Conservation (phyloP, 2,329 filamentous ascomycete species). For the Beauveria varroae region DNA sequence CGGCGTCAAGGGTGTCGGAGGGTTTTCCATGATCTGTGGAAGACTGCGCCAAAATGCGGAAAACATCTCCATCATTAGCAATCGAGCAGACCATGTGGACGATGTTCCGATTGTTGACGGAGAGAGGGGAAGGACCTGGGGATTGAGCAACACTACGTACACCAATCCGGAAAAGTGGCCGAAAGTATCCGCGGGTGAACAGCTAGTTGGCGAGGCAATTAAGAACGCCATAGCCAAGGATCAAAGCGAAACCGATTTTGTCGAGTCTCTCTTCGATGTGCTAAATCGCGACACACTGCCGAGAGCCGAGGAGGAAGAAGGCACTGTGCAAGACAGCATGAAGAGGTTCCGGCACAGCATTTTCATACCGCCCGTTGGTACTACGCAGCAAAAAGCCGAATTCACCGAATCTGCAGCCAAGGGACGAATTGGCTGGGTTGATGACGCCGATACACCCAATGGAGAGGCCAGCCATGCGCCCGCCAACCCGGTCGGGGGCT, state of each 20-base stretch:
- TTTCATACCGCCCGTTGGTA: slow-evolving; percentile 47
- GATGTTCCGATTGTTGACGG: slow-evolving; percentile 52
- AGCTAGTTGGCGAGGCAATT: slow-evolving; percentile 36
- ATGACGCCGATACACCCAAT: slow-evolving; percentile 17
- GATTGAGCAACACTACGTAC: slow-evolving; percentile 56
- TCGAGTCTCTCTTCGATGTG: slow-evolving; percentile 44
- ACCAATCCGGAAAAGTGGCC: slow-evolving; percentile 49
- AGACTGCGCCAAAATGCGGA: slow-evolving; percentile 44
- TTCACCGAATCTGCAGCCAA: slow-evolving; percentile 5
- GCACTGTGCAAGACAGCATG: slow-evolving; percentile 25
- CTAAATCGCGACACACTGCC: slow-evolving; percentile 53
- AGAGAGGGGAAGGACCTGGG: slow-evolving; percentile 45
- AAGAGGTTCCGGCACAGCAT: slow-evolving; percentile 27
- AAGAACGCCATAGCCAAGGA: slow-evolving; percentile 29
- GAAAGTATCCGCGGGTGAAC: slow-evolving; percentile 49
- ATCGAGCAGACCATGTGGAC: slow-evolving; percentile 44
- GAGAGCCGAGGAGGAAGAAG: slow-evolving; percentile 27
- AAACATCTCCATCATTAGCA: slow-evolving; percentile 54
- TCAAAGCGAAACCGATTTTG: slow-evolving; percentile 38
- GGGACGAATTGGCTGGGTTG: background rate
- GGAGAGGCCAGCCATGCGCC: slow-evolving; percentile 20
- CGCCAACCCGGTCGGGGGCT: slow-evolving; percentile 27
- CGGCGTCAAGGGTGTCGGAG: slow-evolving; percentile 53
- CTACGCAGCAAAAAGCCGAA: slow-evolving; percentile 29
- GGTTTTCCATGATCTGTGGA: slow-evolving; percentile 60